These are phyloP conservation scores for Canavalia ensiformis DNA, from an alignment of 306 rosid species.

Conservation along the genomic window DNA sequence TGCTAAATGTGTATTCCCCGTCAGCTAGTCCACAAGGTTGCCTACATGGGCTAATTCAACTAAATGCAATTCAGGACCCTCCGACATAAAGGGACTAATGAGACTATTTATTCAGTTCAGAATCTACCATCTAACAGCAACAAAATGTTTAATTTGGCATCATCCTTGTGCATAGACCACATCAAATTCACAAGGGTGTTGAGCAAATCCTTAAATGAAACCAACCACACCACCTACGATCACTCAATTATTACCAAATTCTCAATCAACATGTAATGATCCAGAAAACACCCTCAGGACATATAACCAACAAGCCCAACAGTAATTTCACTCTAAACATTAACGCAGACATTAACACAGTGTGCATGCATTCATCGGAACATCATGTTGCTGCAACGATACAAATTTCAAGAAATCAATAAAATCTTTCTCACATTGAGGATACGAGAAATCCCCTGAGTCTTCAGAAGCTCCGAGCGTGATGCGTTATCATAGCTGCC, in stretches of 20 bases:
- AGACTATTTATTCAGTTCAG: background rate
- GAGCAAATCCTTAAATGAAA: slow-evolving; percentile 11
- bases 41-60: too few relatives aligned
- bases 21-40: background rate
- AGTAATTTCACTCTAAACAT: background rate
- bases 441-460: slow-evolving; percentile 93
- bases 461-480: slow-evolving; percentile 95
- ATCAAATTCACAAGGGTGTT: background rate
- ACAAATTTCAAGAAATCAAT: background rate
- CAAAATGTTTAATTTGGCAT: slow-evolving; percentile 6
- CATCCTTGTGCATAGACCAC: slow-evolving; percentile 31
- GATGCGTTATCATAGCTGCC: slow-evolving; percentile 99
- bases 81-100: too few relatives aligned
- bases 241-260: background rate
- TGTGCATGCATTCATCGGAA: slow-evolving; percentile 10
- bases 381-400: slow-evolving; percentile 12
- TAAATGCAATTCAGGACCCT: background rate
- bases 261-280: slow-evolving; percentile 12
- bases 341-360: slow-evolving; percentile 21
- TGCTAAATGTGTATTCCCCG: background rate
- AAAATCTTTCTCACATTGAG: slow-evolving; percentile 74
- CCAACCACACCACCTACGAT: slow-evolving; percentile 1
- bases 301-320: slow-evolving; percentile 12
- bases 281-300: slow-evolving; percentile 3
- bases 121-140: background rate